Evolutionary conservation across 179 eudicot genomes (phyloP).

Genomic region (Silene vulgaris): DNA sequence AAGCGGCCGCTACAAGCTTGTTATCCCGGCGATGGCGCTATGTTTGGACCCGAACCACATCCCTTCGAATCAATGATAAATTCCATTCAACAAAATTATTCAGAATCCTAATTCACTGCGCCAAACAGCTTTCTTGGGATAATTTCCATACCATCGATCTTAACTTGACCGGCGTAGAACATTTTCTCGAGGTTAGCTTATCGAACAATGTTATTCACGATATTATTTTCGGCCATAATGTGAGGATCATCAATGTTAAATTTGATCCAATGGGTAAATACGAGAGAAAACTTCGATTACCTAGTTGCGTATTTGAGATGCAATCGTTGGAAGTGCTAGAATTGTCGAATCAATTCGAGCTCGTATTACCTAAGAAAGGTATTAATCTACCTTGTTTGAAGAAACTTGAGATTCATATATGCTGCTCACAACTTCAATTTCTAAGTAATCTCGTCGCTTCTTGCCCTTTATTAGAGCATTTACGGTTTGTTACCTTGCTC

Average conservation of each 20-base stretch:
- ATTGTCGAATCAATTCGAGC: neutral
- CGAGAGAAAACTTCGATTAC: neutral
- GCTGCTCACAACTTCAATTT: neutral
- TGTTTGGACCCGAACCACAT: slow-evolving; percentile 1
- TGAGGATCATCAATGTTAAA: neutral
- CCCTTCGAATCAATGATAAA: neutral
- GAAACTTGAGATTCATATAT: neutral
- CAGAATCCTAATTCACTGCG: neutral
- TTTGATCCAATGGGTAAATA: neutral
- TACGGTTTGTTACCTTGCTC: neutral
- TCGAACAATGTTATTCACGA: neutral
- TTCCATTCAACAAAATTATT: neutral
- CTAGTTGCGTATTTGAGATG: neutral
- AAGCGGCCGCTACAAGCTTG: neutral
- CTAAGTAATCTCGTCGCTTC: neutral
- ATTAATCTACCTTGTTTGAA: neutral
- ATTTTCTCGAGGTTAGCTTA: too few relatives aligned
- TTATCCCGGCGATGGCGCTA: slow-evolving; percentile 9
- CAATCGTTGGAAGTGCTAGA: neutral
- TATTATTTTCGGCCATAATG: neutral
- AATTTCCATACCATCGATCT: neutral
- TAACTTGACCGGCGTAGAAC: neutral
- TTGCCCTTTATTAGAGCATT: neutral
- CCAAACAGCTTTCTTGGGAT: neutral
- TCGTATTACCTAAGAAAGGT: neutral